Evolutionary conservation across 2,329 filamentous ascomycete species (phyloP), one percentile per base, ranked within the genome.

Genomic region (Malbranchea zuffiana): DNA sequence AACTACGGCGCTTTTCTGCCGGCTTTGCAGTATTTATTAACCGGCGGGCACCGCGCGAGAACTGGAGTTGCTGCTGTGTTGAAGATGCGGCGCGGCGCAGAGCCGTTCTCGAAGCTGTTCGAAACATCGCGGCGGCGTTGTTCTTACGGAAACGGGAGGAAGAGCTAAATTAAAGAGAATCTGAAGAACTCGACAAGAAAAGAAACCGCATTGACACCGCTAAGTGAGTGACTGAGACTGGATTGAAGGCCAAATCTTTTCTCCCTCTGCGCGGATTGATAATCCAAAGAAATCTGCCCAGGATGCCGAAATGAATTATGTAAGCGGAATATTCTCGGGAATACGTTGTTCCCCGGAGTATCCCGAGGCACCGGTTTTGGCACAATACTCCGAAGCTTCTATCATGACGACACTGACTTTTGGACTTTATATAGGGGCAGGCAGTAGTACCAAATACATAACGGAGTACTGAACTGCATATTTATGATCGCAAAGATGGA

Each of bases 1-100:
- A 94, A 56, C 78, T 82, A 57, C 84, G 68, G 51, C 75, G 75
- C 64, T 77, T 82, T 53, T 74, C 66, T 47, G 75, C 68, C 28
- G 35, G 21, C 37, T 70, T 64, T 44, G 66, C 65, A 47, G 69
- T 74, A 65, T 67, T 78, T 51, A 76, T 61, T 53, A 68, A 72
- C 60, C 72, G 64, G 47, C 59, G 55, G 10, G 40, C 35, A 18
- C 43, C 25, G 26, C 41, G 44, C 21, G 45, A 19, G 46, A 52
- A 49, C 38, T 51, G 30, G 47, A 53, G 35, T 16, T 32, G 37
- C 24, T 25, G 36, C 24, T 37, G 31, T 32, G 40, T 41, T 20
- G 32, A 26, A 29, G 33, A 20, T n/a, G 10, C n/a, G n/a, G n/a
- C 17, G 37, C 29, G 17, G 33, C 43, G 46, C 21, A 50, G 44